Evolutionary conservation across 257 asterid species (phyloP), one percentile per base, ranked within the genome.

Genomic region (Salvia miltiorrhiza): DNA sequence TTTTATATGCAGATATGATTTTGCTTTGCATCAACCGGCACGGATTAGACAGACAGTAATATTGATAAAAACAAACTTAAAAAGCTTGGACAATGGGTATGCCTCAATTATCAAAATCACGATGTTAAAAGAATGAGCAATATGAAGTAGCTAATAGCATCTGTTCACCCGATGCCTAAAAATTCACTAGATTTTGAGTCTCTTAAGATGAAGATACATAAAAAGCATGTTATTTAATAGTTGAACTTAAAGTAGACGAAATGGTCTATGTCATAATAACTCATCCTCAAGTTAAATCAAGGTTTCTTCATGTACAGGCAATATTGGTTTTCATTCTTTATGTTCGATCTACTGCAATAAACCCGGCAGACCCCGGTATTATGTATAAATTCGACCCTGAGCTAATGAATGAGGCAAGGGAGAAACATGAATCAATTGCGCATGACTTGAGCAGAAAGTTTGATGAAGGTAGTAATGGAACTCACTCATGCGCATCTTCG

Each of bases 281-380:
- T n/a, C n/a, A n/a, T n/a, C n/a, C n/a, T n/a, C n/a, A n/a, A n/a
- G n/a, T n/a, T n/a, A n/a, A n/a, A 63, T 55, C 20, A 43, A 53
- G 47, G 52, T 59, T 48, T 62, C 47, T 67, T 72, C 56, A 37
- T 73, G 79, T 83, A 84, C 86, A 94, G 99, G 99, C 93, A 43
- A 79, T 89, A 44, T 77, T 82, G 69, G 99, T 94, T 35, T 94
- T 94, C 81, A 74, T 91, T 81, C 92, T 94, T 23, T 94, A 94
- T 75, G 97, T 81, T 65, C 91, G 99, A 47, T 81, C 84, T 63
- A 94, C 99, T 57, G 99, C 99, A 67, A 94, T 94, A 75, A 94
- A 94, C 82, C 99, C 99, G 12, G 97, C 99, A 19, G 99, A 91
- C 75, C 97, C 99, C 24, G 99, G 99, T 41, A 91, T 94, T 77